Percentiles rank a stretch among this genome's conserved stretches.
Conservation (phyloP, 768 basidiomycete species). For the Pleurotus citrinopileatus region DNA sequence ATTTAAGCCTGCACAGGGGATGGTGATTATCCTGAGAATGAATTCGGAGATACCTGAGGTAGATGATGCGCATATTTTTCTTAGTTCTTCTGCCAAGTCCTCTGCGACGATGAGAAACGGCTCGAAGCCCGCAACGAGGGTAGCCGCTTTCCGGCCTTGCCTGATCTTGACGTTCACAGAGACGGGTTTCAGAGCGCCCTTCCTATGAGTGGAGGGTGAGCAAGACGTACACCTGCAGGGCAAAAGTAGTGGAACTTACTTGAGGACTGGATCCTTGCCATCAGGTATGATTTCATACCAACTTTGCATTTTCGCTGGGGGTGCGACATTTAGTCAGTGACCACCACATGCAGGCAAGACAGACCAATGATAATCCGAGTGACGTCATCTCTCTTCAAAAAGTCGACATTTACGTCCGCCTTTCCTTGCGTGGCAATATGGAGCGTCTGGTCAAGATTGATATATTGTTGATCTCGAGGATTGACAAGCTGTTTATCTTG, state of each 20-base stretch:
- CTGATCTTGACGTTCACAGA: slow-evolving; percentile 66
- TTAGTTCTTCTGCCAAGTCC: slow-evolving; percentile 75
- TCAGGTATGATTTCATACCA: slow-evolving; percentile 67
- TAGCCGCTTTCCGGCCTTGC: slow-evolving; percentile 77
- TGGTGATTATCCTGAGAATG: neutral
- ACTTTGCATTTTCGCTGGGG: slow-evolving; percentile 58
- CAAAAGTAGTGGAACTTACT: slow-evolving; percentile 41
- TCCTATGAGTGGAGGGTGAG: slow-evolving; percentile 41
- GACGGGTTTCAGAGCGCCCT: slow-evolving; percentile 73
- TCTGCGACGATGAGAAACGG: slow-evolving; percentile 67
- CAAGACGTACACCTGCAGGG: neutral
- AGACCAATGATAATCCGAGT: slow-evolving; percentile 40
- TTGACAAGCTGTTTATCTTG: slow-evolving; percentile 60
- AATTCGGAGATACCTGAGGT: slow-evolving; percentile 57
- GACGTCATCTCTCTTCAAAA: slow-evolving; percentile 67
- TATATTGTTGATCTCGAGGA: slow-evolving; percentile 58
- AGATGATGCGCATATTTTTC: slow-evolving; percentile 73
- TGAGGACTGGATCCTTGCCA: slow-evolving; percentile 53
- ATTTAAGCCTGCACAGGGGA: slow-evolving; percentile 2
- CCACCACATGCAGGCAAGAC: neutral
- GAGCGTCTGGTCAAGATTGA: slow-evolving; percentile 61
- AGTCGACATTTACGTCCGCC: slow-evolving; percentile 32
- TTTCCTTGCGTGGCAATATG: slow-evolving; percentile 18
- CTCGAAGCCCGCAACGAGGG: slow-evolving; percentile 78
- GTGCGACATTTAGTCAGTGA: neutral